phyloP scores from a whole-genome alignment of 352 stramenopile species.

The Globisporangium takayamanum region DNA sequence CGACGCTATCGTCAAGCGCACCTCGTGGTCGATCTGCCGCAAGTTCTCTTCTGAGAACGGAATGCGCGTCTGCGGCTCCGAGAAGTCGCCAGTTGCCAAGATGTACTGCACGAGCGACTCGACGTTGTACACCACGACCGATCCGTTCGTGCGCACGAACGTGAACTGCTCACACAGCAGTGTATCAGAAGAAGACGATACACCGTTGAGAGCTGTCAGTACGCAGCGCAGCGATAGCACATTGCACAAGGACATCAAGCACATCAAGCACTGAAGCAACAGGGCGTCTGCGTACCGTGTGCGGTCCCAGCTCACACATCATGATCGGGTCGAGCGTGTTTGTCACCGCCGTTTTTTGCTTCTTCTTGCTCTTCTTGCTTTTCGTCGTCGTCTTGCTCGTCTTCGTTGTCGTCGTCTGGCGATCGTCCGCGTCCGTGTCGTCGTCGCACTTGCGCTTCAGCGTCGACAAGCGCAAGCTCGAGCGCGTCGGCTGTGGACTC shows the following conservation, averaged over 20 bases:
- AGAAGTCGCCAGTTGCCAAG: slow-evolving; percentile 83
- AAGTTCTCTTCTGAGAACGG: slow-evolving; percentile 82
- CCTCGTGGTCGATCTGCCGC: slow-evolving; percentile 60
- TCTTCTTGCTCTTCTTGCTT: slow-evolving; percentile 27
- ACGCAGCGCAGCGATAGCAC: background rate
- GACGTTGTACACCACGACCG: slow-evolving; percentile 82
- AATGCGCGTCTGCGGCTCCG: slow-evolving; percentile 83
- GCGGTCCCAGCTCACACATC: slow-evolving; percentile 61
- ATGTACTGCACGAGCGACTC: slow-evolving; percentile 87
- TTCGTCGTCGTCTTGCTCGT: slow-evolving; percentile 11
- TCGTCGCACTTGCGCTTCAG: slow-evolving; percentile 41
- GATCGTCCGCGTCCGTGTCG: background rate
- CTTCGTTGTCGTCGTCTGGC: slow-evolving; percentile 17
- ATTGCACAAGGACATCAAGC: too few species aligned
- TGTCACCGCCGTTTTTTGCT: slow-evolving; percentile 39
- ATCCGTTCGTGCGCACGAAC: slow-evolving; percentile 77
- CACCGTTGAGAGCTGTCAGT: slow-evolving; percentile 3
- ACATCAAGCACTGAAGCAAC: slow-evolving; percentile 4
- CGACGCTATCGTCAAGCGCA: slow-evolving; percentile 10
- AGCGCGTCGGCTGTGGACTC: slow-evolving; percentile 27
- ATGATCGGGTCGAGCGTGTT: slow-evolving; percentile 88
- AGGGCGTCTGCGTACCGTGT: slow-evolving; percentile 40
- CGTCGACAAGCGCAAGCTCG: slow-evolving; percentile 48
- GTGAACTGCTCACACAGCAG: slow-evolving; percentile 48
- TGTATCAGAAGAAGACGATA: slow-evolving; percentile 3